Conservation (phyloP, 768 basidiomycete species). For the Rhodosporidiobolus sp. region DNA sequence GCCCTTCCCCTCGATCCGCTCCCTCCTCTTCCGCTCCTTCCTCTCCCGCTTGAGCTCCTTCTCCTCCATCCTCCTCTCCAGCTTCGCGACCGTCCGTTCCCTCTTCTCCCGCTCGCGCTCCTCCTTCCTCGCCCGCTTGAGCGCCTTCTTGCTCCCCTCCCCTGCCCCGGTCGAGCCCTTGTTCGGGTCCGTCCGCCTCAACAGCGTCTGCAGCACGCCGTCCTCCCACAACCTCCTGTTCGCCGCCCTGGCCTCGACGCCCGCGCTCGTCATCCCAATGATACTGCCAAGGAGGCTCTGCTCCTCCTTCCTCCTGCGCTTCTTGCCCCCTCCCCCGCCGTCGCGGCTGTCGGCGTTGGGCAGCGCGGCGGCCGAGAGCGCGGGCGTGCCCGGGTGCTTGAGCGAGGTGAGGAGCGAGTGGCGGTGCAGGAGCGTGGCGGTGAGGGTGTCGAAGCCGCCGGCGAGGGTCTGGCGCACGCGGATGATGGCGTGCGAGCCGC, state of each 20-base stretch:
- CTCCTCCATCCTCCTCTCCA: slow-evolving; percentile 28
- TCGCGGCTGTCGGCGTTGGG: slow-evolving; percentile 29
- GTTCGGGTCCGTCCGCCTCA: slow-evolving; percentile 6
- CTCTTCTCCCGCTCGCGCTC: slow-evolving; percentile 19
- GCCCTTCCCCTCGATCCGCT: neutral
- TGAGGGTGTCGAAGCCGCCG: slow-evolving; percentile 66
- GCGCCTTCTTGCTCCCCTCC: slow-evolving; percentile 18
- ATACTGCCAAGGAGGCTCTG: slow-evolving; percentile 30
- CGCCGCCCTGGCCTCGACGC: slow-evolving; percentile 6
- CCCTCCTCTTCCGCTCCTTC: slow-evolving; percentile 10
- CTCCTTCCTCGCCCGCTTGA: slow-evolving; percentile 15
- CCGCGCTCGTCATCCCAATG: slow-evolving; percentile 35
- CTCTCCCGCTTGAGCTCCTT: slow-evolving; percentile 14
- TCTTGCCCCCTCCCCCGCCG: neutral
- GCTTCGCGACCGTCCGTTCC: slow-evolving; percentile 28
- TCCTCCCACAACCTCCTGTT: slow-evolving; percentile 13
- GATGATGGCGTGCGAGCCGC: slow-evolving; percentile 76
- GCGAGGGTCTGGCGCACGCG: slow-evolving; percentile 78
- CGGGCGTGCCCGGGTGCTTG: neutral
- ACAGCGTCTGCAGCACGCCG: slow-evolving; percentile 20
- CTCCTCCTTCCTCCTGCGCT: neutral
- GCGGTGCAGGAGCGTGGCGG: slow-evolving; percentile 60
- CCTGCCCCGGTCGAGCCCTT: neutral
- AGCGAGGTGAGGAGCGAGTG: slow-evolving; percentile 50
- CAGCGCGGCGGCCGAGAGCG: slow-evolving; percentile 1